These are phyloP conservation scores for Cavenderia fasciculata DNA, from an alignment of 78 protist genomes.

Conservation along the genomic window DNA sequence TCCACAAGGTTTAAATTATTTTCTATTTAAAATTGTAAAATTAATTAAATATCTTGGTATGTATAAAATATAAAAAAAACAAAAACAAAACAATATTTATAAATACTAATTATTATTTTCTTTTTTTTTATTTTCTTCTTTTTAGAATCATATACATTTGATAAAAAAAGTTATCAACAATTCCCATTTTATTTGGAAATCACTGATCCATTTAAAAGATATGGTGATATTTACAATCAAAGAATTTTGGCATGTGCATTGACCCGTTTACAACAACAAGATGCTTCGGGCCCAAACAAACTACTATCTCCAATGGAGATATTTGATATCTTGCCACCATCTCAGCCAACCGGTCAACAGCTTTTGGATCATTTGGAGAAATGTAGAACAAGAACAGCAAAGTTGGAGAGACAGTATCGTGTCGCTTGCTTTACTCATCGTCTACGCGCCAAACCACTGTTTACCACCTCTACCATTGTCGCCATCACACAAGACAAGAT, in stretches of 20 bases:
- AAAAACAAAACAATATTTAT: too few species aligned
- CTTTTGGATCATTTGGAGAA: neutral
- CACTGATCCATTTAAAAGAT: slow-evolving; percentile 18
- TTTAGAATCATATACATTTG: neutral
- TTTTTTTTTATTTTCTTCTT: neutral
- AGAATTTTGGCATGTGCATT: slow-evolving; percentile 1
- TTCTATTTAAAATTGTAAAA: neutral
- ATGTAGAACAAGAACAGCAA: neutral
- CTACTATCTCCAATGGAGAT: too few species aligned
- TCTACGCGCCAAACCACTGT: too few species aligned
- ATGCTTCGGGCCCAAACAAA: too few species aligned
- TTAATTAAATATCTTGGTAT: neutral
- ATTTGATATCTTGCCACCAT: too few species aligned
- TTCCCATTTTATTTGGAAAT: slow-evolving; percentile 22
- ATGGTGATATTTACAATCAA: slow-evolving; percentile 35
- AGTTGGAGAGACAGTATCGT: neutral
- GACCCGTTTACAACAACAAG: too few species aligned
- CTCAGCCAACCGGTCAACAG: too few species aligned
- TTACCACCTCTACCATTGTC: too few species aligned
- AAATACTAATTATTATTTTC: neutral
- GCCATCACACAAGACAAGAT: too few species aligned
- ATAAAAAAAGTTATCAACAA: neutral
- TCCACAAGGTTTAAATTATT: neutral
- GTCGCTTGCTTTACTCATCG: too few species aligned
- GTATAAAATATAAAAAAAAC: neutral